phyloP scores from a whole-genome alignment of 768 basidiomycete genomes.

The Serendipita vermifera region DNA sequence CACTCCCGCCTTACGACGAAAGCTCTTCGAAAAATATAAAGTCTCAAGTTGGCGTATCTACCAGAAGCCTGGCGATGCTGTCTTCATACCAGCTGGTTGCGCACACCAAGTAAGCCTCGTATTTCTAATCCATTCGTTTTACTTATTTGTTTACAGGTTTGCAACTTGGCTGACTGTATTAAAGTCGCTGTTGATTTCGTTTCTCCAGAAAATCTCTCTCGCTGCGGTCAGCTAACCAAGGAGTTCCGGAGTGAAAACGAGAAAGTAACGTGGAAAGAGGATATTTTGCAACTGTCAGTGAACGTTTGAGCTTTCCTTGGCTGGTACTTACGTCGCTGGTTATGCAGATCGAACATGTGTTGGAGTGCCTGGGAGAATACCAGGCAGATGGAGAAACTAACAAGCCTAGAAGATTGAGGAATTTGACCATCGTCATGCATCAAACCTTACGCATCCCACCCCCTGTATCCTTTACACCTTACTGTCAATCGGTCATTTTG shows the following conservation, averaged over 20 bases:
- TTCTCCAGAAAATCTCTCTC: slow-evolving; percentile 78
- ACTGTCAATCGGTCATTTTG: not conserved
- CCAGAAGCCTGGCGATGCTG: slow-evolving; percentile 82
- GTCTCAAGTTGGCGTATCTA: slow-evolving; percentile 76
- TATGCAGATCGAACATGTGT: slow-evolving; percentile 7
- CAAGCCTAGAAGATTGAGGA: no score
- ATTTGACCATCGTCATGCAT: no score
- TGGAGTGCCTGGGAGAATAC: slow-evolving; percentile 6
- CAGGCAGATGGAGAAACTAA: not conserved
- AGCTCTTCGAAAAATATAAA: slow-evolving; percentile 51
- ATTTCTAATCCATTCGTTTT: not conserved
- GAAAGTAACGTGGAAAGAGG: slow-evolving; percentile 66
- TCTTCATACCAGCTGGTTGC: slow-evolving; percentile 92
- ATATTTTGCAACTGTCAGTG: slow-evolving; percentile 7
- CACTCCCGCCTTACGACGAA: slow-evolving; percentile 50
- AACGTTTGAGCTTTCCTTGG: not conserved
- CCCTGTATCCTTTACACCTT: no score
- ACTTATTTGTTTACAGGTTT: slow-evolving; percentile 46
- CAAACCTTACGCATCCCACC: no score
- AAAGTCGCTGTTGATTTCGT: slow-evolving; percentile 95
- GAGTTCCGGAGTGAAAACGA: slow-evolving; percentile 89
- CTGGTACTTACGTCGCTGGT: not conserved
- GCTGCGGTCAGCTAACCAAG: slow-evolving; percentile 72
- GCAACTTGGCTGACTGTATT: slow-evolving; percentile 87
- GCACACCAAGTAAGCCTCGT: slow-evolving; percentile 59